Evolutionary conservation across 2,329 filamentous ascomycete species (phyloP), one percentile per base, ranked within the genome.

Genomic region (Teratosphaeria destructans): DNA sequence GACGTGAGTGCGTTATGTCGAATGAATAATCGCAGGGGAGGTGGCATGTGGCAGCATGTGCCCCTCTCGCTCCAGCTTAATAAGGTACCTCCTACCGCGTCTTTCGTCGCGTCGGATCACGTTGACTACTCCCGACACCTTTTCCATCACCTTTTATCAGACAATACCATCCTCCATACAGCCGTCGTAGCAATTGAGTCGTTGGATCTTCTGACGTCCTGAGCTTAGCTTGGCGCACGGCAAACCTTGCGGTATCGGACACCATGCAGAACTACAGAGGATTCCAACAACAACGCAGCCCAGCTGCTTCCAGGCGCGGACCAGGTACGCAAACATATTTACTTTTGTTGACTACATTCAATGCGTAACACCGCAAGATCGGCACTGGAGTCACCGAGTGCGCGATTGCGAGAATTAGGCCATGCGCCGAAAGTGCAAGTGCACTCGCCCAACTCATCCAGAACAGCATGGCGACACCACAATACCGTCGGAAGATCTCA

Each of bases 241-340:
- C 61, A 65, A 64, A 65, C 63, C 62, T 60, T 61, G 57, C 60
- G 43, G 43, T 49, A 49, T 49, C 43, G 43, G 43, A n/a, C 43
- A 75, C 65, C 59, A 77, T 77, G 76, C 75, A 77, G 66, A 74
- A 75, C 69, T 76, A 76, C 70, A 75, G 75, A 73, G 74, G 74
- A 68, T 76, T 76, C 71, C 74, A 72, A 70, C 73, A 73, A 67
- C 59, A 61, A 54, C 57, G 59, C 34, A 58, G 56, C 43, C 66
- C 69, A 65, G 72, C 67, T 61, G 72, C 70, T 65, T 65, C 73
- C 65, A 72, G 75, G 61, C 72, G 75, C 67, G 74, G 73, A 59
- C 75, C 76, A 71, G 76, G 76, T 77, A 75, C 68, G 65, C 43
- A 55, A 19, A 61, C 39, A 49, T 52, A 60, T 58, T 58, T 53